Percentiles rank a stretch among this genome's conserved stretches.
phyloP scores from a whole-genome alignment of 352 stramenopile genomes.

The Pythium monospermum region DNA sequence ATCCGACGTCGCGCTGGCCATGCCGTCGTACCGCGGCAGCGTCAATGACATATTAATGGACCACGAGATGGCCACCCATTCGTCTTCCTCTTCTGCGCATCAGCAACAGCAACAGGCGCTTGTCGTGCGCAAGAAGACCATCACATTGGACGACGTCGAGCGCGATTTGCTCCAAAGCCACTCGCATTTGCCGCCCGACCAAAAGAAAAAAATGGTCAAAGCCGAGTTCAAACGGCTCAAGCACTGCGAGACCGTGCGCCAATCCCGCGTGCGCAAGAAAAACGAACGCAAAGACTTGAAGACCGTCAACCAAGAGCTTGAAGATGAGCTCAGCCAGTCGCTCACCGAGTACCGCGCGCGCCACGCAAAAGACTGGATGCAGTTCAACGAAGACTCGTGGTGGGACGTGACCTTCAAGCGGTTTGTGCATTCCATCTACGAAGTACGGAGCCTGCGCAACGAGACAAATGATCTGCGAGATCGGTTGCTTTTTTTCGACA shows the following conservation, averaged over 20 bases:
- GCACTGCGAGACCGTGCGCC: constrained; percentile 72
- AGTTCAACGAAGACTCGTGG: constrained; percentile 43
- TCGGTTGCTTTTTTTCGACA: constrained; percentile 50
- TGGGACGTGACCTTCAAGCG: constrained; percentile 54
- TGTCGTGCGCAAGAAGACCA: constrained; percentile 23
- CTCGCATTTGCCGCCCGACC: constrained; percentile 34
- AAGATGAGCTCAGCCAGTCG: constrained; percentile 33
- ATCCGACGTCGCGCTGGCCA: constrained; percentile 15
- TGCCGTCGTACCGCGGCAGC: constrained; percentile 12
- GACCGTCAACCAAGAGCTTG: constrained; percentile 52
- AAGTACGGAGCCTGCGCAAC: constrained; percentile 45
- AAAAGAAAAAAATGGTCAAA: constrained; percentile 48
- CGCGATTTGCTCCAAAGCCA: constrained; percentile 38
- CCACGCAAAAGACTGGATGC: constrained; percentile 38
- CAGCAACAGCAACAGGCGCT: not conserved
- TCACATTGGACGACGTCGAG: constrained; percentile 65
- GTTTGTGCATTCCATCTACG: constrained; percentile 72
- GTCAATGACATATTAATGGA: not conserved
- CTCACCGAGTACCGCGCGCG: constrained; percentile 32
- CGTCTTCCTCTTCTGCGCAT: not conserved
- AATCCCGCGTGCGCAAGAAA: constrained; percentile 79
- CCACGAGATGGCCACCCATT: not conserved
- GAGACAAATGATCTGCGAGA: constrained; percentile 46
- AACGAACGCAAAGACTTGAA: constrained; percentile 50
- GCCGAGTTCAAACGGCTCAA: constrained; percentile 71